Base-by-base conservation (phyloP, 23 red algal species). In the Pyropia yezoensis region DNA sequence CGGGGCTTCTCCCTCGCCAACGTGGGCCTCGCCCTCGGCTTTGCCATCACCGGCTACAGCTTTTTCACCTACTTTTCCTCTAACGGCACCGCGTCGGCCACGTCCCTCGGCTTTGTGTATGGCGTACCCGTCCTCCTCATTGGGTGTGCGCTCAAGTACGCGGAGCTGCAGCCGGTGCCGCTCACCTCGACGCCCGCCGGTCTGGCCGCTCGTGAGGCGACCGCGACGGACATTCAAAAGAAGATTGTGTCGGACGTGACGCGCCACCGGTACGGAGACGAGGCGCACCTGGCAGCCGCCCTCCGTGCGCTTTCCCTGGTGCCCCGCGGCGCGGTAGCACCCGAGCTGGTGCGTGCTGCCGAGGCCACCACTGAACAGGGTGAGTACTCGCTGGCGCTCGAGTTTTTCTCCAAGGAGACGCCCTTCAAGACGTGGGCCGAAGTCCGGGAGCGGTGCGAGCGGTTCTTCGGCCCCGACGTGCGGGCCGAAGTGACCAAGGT, bases 241-340 rank as follows among this genome's bases (percentile, higher is more conserved):
- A 77, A 97, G 80, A 90, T 97, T 30, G 79, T 87, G 52, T 57
- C 52, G 19, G 93, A 97, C 67, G 87, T 97, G 27, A 97, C 93
- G 23, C 73, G 93, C 16, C 87, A 97, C 67, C 79, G 85, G 26
- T 97, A 97, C 68, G 93, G 93, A 1, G 87, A 90, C 65, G 83
- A 97, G 76, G 80, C 79, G 33, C 93, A 97, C 55, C 59, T 97
- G 80, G 52, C 55, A 13, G 30, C 74, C 3, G 85, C 87, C 17
- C 54, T 89, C 58, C 61, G 75, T 18, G 83, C 76, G 27, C 82
- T 97, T 53, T 68, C 85, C 15, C 66, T 97, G 66, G 63, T 97
- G 11, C 71, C 78, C 50, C 67, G 79, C 18, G 93, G 93, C 18
- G 81, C 80, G 71, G 56, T 78, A 33, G 73, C 74, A 26, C 93